Percentiles rank a stretch among this genome's conserved stretches.
These are phyloP conservation scores for Angomonas ambiguus DNA, from an alignment of 208 protist genomes.

Conservation along the genomic window DNA sequence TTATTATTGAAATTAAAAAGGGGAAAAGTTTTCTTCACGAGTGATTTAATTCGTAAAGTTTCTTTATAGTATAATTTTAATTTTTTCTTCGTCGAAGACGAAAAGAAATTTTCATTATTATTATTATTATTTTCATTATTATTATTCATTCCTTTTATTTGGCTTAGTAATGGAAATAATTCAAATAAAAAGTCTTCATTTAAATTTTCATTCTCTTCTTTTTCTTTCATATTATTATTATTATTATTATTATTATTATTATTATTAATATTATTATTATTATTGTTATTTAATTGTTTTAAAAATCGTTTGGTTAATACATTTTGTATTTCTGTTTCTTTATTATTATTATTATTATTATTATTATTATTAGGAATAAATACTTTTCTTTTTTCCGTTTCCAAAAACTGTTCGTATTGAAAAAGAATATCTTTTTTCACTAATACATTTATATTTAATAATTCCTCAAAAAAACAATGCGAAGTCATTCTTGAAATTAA, in stretches of 20 bases:
- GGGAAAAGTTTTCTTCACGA: not conserved
- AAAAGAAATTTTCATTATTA: not conserved
- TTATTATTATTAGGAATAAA: too few species aligned
- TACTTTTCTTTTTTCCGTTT: not conserved
- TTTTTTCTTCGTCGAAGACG: not conserved
- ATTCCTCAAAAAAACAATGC: too few species aligned
- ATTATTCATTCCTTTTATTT: not conserved
- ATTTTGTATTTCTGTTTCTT: too few species aligned
- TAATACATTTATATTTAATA: not conserved
- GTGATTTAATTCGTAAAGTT: not conserved
- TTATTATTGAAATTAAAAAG: not conserved
- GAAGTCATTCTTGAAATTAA: too few species aligned
- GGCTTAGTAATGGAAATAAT: too few species aligned
- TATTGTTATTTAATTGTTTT: too few species aligned
- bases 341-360: too few species aligned
- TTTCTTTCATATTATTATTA: not conserved
- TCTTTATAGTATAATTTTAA: not conserved
- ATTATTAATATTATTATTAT: too few species aligned
- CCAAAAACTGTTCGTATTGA: not conserved
- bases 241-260: conserved; percentile 4
- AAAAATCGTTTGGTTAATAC: too few species aligned
- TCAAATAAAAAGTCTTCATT: too few species aligned
- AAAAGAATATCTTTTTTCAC: not conserved
- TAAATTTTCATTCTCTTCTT: too few species aligned
- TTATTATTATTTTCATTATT: not conserved